Percentiles rank a stretch among this genome's conserved stretches.
These are phyloP conservation scores for Candida tammaniensis DNA, from an alignment of 805 yeast genomes.

Conservation along the genomic window DNA sequence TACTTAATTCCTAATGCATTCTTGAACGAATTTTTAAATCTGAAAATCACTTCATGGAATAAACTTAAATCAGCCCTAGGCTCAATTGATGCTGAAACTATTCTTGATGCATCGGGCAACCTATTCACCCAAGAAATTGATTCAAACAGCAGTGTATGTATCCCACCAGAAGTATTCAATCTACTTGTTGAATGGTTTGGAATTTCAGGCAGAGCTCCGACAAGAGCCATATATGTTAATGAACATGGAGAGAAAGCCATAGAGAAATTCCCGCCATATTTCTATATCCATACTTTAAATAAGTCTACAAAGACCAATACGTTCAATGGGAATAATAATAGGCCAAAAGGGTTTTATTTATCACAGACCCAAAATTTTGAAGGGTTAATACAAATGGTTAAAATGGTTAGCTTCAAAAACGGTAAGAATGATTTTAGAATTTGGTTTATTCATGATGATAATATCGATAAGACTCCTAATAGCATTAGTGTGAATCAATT, in stretches of 20 bases:
- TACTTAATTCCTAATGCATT: constrained; percentile 49
- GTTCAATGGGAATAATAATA: constrained; percentile 5
- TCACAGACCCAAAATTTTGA: constrained; percentile 35
- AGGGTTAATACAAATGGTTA: constrained; percentile 28
- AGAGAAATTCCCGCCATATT: constrained; percentile 36
- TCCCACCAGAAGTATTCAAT: constrained; percentile 46
- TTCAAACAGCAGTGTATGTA: constrained; percentile 16
- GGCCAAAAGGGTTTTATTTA: constrained; percentile 16
- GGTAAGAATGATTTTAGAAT: constrained; percentile 24
- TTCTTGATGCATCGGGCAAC: constrained; percentile 46
- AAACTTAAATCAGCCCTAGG: constrained; percentile 36
- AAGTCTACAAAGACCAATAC: constrained; percentile 14
- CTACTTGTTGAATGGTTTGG: constrained; percentile 56
- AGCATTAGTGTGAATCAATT: constrained; percentile 25
- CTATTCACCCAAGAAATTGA: constrained; percentile 28
- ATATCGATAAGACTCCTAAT: constrained; percentile 20
- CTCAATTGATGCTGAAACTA: constrained; percentile 43
- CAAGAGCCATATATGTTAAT: constrained; percentile 26
- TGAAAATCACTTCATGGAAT: constrained; percentile 23
- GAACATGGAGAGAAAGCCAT: constrained; percentile 25
- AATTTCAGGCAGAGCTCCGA: constrained; percentile 33
- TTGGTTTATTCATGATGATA: constrained; percentile 34
- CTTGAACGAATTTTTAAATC: constrained; percentile 38
- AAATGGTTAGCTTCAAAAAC: constrained; percentile 19
- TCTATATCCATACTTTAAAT: constrained; percentile 31